A percentile compares a stretch with the other conserved stretches of the same genome.
phyloP scores from a whole-genome alignment of 2,329 filamentous ascomycete species.

The Microsporum ferrugineum region DNA sequence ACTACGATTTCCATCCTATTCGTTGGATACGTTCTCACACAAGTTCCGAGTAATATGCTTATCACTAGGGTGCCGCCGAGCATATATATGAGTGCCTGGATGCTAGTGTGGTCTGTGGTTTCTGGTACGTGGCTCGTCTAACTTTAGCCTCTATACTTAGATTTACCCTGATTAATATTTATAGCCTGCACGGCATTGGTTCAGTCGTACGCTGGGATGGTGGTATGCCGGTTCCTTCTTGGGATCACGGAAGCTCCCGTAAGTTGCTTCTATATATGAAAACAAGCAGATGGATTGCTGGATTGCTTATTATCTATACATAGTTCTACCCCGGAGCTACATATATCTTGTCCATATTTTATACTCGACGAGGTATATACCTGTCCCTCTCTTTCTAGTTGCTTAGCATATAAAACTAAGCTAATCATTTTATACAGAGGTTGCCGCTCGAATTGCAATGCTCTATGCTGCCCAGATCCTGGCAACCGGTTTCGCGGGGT shows the following conservation, averaged over 20 bases:
- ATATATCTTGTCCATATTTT: conserved; percentile 55
- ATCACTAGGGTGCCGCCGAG: conserved; percentile 14
- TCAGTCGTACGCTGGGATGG: conserved; percentile 34
- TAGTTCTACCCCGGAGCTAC: conserved; percentile 51
- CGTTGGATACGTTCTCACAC: conserved; percentile 22
- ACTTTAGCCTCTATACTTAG: not conserved
- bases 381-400: not conserved
- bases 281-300: not conserved
- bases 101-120: conserved; percentile 5
- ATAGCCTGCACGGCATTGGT: conserved; percentile 33
- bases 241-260: conserved; percentile 16
- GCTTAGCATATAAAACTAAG: not conserved
- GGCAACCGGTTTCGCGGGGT: conserved; percentile 15
- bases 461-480: conserved; percentile 15
- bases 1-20: conserved; percentile 37
- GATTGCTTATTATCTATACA: not conserved
- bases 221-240: conserved; percentile 19
- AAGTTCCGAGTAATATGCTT: conserved; percentile 17
- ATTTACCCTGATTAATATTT: not conserved
- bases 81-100: conserved; percentile 14
- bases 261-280: conserved; percentile 11
- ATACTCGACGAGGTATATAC: conserved; percentile 45
- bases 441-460: conserved; percentile 14
- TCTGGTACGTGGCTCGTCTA: conserved; percentile 7
- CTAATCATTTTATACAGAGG: conserved; percentile 29